These are phyloP conservation scores for Cladosporium austrohemisphaericum DNA, from an alignment of 2,329 filamentous ascomycete species.

Conservation along the genomic window DNA sequence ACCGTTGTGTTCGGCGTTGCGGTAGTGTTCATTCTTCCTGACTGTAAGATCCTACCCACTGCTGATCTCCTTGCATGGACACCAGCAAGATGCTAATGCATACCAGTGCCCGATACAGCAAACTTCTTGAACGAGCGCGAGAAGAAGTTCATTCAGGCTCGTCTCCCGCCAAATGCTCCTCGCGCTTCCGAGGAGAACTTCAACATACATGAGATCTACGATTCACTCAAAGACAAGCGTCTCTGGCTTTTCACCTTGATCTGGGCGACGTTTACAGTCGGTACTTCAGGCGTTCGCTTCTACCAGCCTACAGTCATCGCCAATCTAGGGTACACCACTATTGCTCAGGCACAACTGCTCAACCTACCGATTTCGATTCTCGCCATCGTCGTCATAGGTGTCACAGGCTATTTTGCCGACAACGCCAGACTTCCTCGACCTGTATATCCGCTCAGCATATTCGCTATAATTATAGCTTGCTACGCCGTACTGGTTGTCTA, in stretches of 20 bases:
- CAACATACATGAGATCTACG: slow-evolving; percentile 38
- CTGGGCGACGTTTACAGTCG: slow-evolving; percentile 48
- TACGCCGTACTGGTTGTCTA: slow-evolving; percentile 15
- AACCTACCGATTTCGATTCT: slow-evolving; percentile 18
- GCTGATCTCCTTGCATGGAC: too few species aligned
- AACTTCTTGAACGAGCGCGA: slow-evolving; percentile 44
- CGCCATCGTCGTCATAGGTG: slow-evolving; percentile 14
- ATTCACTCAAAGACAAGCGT: slow-evolving; percentile 39
- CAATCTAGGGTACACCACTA: slow-evolving; percentile 16
- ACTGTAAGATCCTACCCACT: too few species aligned
- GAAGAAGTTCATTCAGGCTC: slow-evolving; percentile 48
- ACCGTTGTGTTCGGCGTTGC: slow-evolving; percentile 47
- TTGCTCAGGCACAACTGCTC: slow-evolving; percentile 18
- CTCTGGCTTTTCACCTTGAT: slow-evolving; percentile 47
- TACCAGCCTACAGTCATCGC: slow-evolving; percentile 41
- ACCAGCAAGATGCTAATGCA: too few species aligned
- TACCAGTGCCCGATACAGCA: slow-evolving; percentile 4
- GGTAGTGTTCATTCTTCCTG: slow-evolving; percentile 53
- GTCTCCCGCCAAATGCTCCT: slow-evolving; percentile 43
- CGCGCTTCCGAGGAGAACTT: slow-evolving; percentile 41
- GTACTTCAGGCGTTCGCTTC: slow-evolving; percentile 43
- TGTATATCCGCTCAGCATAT: slow-evolving; percentile 6
- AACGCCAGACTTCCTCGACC: slow-evolving; percentile 8
- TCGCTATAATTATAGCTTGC: slow-evolving; percentile 15
- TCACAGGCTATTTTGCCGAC: slow-evolving; percentile 16